These are phyloP conservation scores for Leishmania tropica DNA, from an alignment of 208 protist genomes.

Conservation along the genomic window DNA sequence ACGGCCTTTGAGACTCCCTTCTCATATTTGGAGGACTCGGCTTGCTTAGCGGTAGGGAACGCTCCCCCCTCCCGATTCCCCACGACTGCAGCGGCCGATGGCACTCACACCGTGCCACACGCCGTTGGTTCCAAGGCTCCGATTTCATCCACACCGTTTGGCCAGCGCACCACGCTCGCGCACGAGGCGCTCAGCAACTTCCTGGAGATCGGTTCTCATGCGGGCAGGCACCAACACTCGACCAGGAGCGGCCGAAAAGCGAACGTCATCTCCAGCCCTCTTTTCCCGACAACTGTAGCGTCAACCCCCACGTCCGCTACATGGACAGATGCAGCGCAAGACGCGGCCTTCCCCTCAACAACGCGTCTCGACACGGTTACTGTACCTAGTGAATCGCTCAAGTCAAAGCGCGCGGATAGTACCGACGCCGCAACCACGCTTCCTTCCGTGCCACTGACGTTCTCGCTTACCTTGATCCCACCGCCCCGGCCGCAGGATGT, in stretches of 20 bases:
- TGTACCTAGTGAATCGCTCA: background rate
- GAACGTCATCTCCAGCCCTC: background rate
- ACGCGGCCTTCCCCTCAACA: background rate
- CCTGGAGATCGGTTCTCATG: background rate
- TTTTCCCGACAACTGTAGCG: background rate
- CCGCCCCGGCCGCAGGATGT: slow-evolving; percentile 41
- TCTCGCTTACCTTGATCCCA: slow-evolving; percentile 52
- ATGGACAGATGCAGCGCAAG: background rate
- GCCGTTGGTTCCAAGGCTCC: background rate
- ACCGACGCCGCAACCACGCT: background rate
- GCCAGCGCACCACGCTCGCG: background rate
- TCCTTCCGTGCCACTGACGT: background rate
- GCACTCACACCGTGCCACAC: background rate
- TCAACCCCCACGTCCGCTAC: background rate
- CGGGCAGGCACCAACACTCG: background rate
- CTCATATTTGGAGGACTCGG: background rate
- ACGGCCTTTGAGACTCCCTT: background rate
- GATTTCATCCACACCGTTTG: background rate
- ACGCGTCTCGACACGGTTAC: background rate
- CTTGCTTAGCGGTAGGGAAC: background rate
- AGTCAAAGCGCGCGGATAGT: background rate
- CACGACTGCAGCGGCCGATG: slow-evolving; percentile 16
- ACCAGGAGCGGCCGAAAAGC: background rate
- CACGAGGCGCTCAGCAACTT: background rate
- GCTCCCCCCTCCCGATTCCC: background rate